Evolutionary conservation across 176 grass and related monocot species (phyloP), one percentile per base, ranked within the genome.

Genomic region (Hyparrhenia diplandra): DNA sequence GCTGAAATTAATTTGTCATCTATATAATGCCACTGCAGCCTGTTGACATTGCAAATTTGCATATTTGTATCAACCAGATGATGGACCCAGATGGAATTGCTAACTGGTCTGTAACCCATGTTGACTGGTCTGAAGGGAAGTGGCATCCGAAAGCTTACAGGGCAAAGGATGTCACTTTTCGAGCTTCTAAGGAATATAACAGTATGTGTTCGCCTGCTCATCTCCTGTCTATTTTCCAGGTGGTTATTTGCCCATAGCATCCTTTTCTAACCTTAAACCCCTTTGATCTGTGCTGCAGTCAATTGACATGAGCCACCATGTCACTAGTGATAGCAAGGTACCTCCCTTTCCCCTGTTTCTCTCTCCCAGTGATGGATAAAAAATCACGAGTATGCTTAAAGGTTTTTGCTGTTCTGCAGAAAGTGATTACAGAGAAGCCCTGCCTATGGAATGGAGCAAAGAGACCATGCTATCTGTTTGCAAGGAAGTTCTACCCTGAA

Each of bases 121-220:
- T 98, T 64, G 96, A 98, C 63, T 98, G 96, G 96, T 98, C 96
- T 31, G 96, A 98, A 91, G 96, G 96, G 25, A 98, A 98, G 74
- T 98, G 96, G 96, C 96, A 98, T 82, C 96, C 96, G 28, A 98
- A 91, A 90, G 84, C 92, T 49, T 98, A 98, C 67, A 79, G 88
- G 21, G 84, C 96, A 69, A 87, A 86, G 66, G 92, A 98, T 84
- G 73, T 95, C 43, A 95, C 82, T 80, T 87, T n/a, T 88, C 6
- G 84, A 93, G 27, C 88, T 93, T 70, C 78, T 95, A 60, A 98
- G 95, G 76, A 98, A 93, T 71, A 93, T 95, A 86, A 88, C 88
- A 32, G 96, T 98, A 88, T 73, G 83, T 67, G 68, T 76, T 42
- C 88, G 76, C 64, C 29, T 68, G 74, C 43, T 58, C 27, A 24